These are phyloP conservation scores for Ceratocystis eucalypticola DNA, from an alignment of 2,329 filamentous ascomycete species.

Conservation along the genomic window DNA sequence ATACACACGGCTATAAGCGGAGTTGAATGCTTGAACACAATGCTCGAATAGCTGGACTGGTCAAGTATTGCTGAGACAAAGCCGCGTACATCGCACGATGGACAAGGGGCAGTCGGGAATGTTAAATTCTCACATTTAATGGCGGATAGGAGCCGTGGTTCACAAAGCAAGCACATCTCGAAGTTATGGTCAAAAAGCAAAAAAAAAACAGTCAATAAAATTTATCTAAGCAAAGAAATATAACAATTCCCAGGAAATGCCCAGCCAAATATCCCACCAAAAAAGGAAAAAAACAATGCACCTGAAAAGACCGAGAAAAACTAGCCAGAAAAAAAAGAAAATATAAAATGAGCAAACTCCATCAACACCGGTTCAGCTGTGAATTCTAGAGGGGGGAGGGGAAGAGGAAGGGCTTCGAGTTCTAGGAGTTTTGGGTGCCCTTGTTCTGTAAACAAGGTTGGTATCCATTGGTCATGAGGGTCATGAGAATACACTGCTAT, in stretches of 20 bases:
- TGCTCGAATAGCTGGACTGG: no score
- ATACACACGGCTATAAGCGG: no score
- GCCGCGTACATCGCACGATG: no score
- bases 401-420: conserved; percentile 3
- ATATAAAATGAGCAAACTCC: conserved; percentile 6
- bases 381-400: background rate
- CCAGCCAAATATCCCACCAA: background rate
- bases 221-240: conserved; percentile 1
- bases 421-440: conserved; percentile 3
- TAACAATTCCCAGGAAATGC: conserved; percentile 3
- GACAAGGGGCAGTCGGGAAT: background rate
- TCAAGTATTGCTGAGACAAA: no score
- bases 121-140: no score
- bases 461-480: conserved; percentile 11
- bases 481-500: conserved; percentile 11
- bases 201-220: background rate
- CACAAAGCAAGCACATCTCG: no score
- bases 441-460: background rate
- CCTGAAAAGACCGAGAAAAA: background rate
- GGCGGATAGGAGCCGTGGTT: no score
- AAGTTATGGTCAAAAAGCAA: background rate
- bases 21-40: no score
- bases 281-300: background rate
- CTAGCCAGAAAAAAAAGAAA: conserved; percentile 11
- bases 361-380: background rate